Conservation (phyloP, 305 asterid species). For the Vinca major region DNA sequence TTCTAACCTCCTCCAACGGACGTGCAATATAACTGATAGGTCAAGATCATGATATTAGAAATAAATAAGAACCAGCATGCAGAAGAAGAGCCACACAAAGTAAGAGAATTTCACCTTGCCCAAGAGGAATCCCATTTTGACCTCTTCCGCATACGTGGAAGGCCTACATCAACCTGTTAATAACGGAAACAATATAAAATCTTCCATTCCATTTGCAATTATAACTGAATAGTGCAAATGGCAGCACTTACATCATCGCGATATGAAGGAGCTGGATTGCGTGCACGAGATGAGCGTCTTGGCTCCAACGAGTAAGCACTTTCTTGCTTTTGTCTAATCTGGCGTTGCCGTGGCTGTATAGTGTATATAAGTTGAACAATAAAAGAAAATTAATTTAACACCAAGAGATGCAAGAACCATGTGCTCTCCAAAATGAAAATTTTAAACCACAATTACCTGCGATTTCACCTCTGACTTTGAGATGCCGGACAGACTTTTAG, state of each 20-base stretch:
- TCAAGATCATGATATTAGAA: slow-evolving; percentile 6
- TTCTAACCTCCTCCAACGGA: slow-evolving; percentile 65
- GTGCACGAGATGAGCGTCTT: slow-evolving; percentile 73
- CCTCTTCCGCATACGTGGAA: slow-evolving; percentile 38
- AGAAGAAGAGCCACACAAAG: not conserved
- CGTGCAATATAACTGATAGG: slow-evolving; percentile 60
- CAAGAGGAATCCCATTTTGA: slow-evolving; percentile 47
- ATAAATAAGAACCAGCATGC: not conserved
- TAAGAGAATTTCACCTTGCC: slow-evolving; percentile 39
- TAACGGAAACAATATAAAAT: not conserved
- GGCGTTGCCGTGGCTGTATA: slow-evolving; percentile 33
- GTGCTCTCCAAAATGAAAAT: not conserved
- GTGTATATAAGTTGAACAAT: slow-evolving; percentile 5
- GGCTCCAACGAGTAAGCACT: slow-evolving; percentile 41
- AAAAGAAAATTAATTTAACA: slow-evolving; percentile 1
- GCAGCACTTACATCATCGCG: slow-evolving; percentile 56
- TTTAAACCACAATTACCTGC: slow-evolving; percentile 29
- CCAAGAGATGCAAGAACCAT: not conserved
- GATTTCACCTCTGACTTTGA: slow-evolving; percentile 43
- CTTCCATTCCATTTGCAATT: not conserved
- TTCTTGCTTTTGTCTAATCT: slow-evolving; percentile 24
- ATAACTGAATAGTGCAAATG: not conserved
- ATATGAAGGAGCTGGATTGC: slow-evolving; percentile 53
- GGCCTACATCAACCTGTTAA: slow-evolving; percentile 40
- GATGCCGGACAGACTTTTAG: slow-evolving; percentile 43